Conservation (phyloP, 169 alveolate genomes). For the Toxoplasma gondii region DNA sequence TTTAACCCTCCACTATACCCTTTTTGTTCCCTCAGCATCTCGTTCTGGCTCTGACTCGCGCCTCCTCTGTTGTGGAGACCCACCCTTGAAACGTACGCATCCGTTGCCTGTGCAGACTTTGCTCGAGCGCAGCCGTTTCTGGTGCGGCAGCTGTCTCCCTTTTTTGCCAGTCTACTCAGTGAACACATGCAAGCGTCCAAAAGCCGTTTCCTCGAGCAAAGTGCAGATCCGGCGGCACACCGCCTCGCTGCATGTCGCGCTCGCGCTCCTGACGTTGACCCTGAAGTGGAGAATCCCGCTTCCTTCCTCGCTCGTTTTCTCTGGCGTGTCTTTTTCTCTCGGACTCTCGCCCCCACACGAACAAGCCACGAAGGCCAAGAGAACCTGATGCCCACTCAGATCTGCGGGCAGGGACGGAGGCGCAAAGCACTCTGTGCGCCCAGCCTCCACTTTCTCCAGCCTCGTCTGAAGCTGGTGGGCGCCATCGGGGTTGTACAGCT, state of each 20-base stretch:
- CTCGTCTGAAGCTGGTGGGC: not conserved
- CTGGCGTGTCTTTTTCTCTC: not conserved
- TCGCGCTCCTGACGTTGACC: not conserved
- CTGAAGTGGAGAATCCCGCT: not conserved
- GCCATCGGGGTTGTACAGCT: conserved; percentile 1
- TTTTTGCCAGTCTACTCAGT: not conserved
- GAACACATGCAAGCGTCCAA: not conserved
- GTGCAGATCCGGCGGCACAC: not conserved
- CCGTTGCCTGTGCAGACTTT: too few relatives aligned
- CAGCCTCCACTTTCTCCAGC: not conserved
- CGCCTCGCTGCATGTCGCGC: conserved; percentile 31
- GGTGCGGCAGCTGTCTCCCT: too few relatives aligned
- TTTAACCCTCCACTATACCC: too few relatives aligned
- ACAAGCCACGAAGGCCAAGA: not conserved
- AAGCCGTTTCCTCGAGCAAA: not conserved
- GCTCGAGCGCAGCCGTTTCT: too few relatives aligned
- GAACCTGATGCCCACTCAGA: not conserved
- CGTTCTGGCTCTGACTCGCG: too few relatives aligned
- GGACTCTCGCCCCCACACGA: not conserved
- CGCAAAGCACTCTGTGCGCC: not conserved
- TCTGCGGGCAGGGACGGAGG: not conserved
- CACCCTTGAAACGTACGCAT: too few relatives aligned
- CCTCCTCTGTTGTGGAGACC: too few relatives aligned
- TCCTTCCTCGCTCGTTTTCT: not conserved
- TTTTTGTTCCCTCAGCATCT: too few relatives aligned